phyloP scores from a whole-genome alignment of 1,284 basidiomycete genomes.

The Ceratobasidium sp. region DNA sequence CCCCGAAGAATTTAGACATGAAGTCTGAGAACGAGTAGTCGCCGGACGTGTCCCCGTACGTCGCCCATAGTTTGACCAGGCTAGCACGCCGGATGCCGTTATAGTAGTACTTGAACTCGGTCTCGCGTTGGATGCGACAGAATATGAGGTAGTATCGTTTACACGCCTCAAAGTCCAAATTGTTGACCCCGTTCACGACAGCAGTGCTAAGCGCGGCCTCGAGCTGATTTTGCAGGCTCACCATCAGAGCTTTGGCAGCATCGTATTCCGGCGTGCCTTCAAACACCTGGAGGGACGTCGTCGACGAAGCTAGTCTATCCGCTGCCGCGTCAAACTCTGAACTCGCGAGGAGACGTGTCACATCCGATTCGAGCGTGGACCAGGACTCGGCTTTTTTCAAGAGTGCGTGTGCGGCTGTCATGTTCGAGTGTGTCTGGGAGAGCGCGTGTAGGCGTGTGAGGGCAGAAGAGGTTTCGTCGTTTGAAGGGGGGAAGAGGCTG shows the following conservation, averaged over 20 bases:
- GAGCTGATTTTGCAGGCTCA: constrained; percentile 92
- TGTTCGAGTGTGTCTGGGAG: constrained; percentile 84
- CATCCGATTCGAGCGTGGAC: constrained; percentile 93
- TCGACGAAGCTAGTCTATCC: constrained; percentile 87
- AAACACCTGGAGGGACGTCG: constrained; percentile 88
- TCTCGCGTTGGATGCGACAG: constrained; percentile 87
- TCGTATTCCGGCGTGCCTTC: constrained; percentile 92
- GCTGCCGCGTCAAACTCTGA: constrained; percentile 85
- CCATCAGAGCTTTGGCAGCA: constrained; percentile 82
- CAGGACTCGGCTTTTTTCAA: constrained; percentile 93
- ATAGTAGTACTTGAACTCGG: constrained; percentile 93
- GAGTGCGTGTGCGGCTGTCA: constrained; percentile 89
- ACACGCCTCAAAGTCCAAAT: constrained; percentile 79
- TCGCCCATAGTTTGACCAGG: constrained; percentile 78
- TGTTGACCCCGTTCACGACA: constrained; percentile 83
- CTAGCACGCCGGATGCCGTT: constrained; percentile 81
- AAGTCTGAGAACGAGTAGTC: constrained; percentile 69
- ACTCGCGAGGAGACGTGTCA: constrained; percentile 81
- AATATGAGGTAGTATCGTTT: constrained; percentile 88
- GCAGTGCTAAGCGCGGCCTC: constrained; percentile 90
- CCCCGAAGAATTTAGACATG: constrained; percentile 78
- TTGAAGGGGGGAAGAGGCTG: constrained; percentile 59
- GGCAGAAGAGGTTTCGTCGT: constrained; percentile 66
- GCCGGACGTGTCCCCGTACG: constrained; percentile 48
- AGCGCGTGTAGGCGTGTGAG: constrained; percentile 82